Conservation (phyloP, 345 rosid species). For the Passiflora organensis region DNA sequence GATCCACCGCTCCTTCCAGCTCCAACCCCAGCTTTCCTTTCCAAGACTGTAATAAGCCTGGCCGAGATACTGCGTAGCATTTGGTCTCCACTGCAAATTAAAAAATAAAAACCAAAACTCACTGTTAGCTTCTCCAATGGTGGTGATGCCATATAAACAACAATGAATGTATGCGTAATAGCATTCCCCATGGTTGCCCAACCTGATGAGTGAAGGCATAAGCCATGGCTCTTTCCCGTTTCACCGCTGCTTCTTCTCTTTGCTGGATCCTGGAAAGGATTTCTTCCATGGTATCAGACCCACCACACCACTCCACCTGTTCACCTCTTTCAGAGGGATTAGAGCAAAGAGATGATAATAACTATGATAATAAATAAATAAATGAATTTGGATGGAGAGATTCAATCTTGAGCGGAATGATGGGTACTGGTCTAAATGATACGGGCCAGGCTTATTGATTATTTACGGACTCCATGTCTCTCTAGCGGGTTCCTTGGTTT, state of each 20-base stretch:
- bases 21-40: constrained; percentile 83
- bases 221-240: constrained; percentile 86
- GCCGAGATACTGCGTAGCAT: constrained; percentile 68
- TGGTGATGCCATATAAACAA: too few species aligned
- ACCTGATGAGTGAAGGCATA: constrained; percentile 97
- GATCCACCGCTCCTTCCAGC: constrained; percentile 85
- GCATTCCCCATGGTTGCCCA: too few species aligned
- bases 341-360: background rate
- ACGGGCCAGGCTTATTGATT: background rate
- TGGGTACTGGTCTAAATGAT: background rate
- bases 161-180: too few species aligned
- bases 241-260: constrained; percentile 73
- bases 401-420: background rate
- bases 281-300: constrained; percentile 76
- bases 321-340: too few species aligned
- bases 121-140: too few species aligned
- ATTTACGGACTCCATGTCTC: too few species aligned
- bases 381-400: background rate
- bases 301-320: constrained; percentile 81
- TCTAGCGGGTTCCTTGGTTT: background rate
- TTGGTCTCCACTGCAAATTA: constrained; percentile 74
- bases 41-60: constrained; percentile 64
- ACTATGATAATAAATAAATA: too few species aligned
- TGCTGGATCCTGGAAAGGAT: constrained; percentile 68
- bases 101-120: background rate